Evolutionary conservation across 805 yeast genomes (phyloP).

Genomic region (Kuraishia borneana): DNA sequence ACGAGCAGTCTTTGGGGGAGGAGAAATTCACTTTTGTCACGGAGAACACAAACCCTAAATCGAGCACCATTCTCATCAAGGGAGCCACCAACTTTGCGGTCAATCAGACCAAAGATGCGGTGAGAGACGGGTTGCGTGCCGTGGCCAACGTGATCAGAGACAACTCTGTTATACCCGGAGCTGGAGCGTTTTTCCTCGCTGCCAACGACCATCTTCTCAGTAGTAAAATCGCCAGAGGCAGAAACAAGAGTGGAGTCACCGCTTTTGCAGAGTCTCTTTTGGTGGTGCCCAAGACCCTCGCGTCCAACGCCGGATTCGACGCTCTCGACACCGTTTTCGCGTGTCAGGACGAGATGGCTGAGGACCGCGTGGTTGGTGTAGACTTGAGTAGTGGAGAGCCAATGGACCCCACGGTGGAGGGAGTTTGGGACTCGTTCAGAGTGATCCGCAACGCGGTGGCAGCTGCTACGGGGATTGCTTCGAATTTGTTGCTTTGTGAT

Average conservation of each 20-base stretch:
- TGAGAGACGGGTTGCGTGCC: constrained; percentile 92
- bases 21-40: constrained; percentile 96
- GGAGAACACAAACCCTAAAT: constrained; percentile 78
- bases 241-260: constrained; percentile 78
- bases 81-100: constrained; percentile 87
- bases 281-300: constrained; percentile 85
- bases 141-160: constrained; percentile 88
- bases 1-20: constrained; percentile 91
- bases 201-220: constrained; percentile 57
- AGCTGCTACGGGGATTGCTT: constrained; percentile 89
- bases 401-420: constrained; percentile 88
- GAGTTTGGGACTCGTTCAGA: constrained; percentile 93
- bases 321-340: constrained; percentile 79
- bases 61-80: constrained; percentile 84
- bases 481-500: constrained; percentile 87
- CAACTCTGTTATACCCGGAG: constrained; percentile 85
- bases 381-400: constrained; percentile 90
- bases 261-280: constrained; percentile 91
- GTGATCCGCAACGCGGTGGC: constrained; percentile 88
- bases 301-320: constrained; percentile 89
- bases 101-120: constrained; percentile 92
- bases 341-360: constrained; percentile 81
- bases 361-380: constrained; percentile 79
- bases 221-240: constrained; percentile 61
- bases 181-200: constrained; percentile 88